Percentiles rank a stretch among this genome's conserved stretches.
Conservation (phyloP, 495 filamentous ascomycete genomes). For the Usnea hakonensis region DNA sequence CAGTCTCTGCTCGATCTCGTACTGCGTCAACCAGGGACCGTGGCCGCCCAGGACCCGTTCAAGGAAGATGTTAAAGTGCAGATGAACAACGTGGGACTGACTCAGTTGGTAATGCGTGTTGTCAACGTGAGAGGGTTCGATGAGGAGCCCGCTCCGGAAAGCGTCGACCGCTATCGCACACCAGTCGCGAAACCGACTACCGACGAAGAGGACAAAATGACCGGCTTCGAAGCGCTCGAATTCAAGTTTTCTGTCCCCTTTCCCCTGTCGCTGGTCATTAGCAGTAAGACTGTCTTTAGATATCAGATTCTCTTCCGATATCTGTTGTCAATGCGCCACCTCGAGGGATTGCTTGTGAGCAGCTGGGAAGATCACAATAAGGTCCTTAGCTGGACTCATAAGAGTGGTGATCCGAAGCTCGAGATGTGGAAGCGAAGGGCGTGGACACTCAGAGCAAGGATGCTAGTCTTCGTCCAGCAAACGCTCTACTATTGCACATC, state of each 20-base stretch:
- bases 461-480: slow-evolving; percentile 96
- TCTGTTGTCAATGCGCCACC: slow-evolving; percentile 75
- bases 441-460: slow-evolving; percentile 85
- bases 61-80: slow-evolving; percentile 96
- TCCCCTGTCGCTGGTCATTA: slow-evolving; percentile 92
- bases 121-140: slow-evolving; percentile 93
- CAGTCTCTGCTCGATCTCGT: slow-evolving; percentile 93
- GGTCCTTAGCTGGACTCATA: slow-evolving; percentile 74
- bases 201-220: slow-evolving; percentile 77
- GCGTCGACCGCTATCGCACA: slow-evolving; percentile 45
- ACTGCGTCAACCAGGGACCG: slow-evolving; percentile 86
- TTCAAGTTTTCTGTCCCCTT: slow-evolving; percentile 93
- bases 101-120: slow-evolving; percentile 88
- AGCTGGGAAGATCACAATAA: slow-evolving; percentile 89
- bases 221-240: slow-evolving; percentile 83
- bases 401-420: slow-evolving; percentile 60
- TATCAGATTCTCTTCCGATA: slow-evolving; percentile 97
- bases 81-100: slow-evolving; percentile 91
- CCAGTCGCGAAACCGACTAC: slow-evolving; percentile 38
- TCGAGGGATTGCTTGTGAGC: slow-evolving; percentile 73
- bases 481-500: slow-evolving; percentile 92
- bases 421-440: slow-evolving; percentile 90
- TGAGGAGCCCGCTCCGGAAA: slow-evolving; percentile 62
- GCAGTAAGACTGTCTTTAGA: slow-evolving; percentile 86
- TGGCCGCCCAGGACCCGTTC: slow-evolving; percentile 89